Evolutionary conservation across 148 eudicot species (phyloP).

Genomic region (Chenopodium formosanum): DNA sequence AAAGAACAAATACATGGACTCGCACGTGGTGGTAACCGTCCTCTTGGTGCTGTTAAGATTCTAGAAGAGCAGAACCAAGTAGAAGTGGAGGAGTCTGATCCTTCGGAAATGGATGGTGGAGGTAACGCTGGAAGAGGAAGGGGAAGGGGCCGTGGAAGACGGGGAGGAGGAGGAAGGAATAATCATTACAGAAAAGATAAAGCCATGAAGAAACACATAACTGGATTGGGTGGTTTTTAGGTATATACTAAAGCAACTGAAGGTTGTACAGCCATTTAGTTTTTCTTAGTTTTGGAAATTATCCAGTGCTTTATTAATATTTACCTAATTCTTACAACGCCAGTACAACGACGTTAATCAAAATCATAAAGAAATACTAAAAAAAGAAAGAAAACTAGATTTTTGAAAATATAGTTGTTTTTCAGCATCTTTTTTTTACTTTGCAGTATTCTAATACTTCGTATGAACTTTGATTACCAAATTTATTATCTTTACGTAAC

Average conservation of each 20-base stretch:
- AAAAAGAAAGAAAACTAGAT: no score
- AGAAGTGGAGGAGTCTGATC: conserved; percentile 32
- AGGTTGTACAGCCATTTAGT: neutral
- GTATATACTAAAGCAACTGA: neutral
- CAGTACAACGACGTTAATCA: no score
- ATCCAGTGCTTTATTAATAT: neutral
- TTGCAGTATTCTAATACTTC: no score
- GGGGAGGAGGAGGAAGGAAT: conserved; percentile 41
- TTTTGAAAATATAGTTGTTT: no score
- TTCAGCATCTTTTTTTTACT: no score
- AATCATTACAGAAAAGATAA: conserved; percentile 58
- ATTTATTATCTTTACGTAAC: no score
- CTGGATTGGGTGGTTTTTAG: conserved; percentile 57
- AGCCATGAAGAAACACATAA: conserved; percentile 79
- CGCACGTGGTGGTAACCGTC: conserved; percentile 84
- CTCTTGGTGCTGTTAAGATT: conserved; percentile 63
- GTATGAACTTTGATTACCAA: no score
- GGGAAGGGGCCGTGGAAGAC: conserved; percentile 41
- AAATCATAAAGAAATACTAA: no score
- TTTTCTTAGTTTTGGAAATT: conserved; percentile 1
- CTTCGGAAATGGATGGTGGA: conserved; percentile 41
- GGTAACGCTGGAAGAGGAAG: conserved; percentile 39
- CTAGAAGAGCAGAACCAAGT: conserved; percentile 40
- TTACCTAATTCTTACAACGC: neutral
- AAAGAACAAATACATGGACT: conserved; percentile 82